Percentiles rank a stretch among this genome's conserved stretches.
These are phyloP conservation scores for Trametes versicolor DNA, from an alignment of 1,284 basidiomycete species.

Conservation along the genomic window DNA sequence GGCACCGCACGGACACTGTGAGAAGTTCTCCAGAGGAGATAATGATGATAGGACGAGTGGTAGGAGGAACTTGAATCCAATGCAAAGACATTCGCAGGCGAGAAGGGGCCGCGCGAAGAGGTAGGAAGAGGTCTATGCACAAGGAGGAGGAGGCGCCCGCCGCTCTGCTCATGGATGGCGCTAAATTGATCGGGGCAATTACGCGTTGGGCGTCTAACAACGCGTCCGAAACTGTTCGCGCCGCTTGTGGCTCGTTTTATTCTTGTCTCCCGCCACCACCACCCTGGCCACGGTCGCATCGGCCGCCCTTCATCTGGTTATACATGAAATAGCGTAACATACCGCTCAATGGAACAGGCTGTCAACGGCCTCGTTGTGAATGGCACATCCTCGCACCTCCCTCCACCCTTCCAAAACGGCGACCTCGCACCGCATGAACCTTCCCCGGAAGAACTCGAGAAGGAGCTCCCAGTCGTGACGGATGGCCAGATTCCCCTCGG, in stretches of 20 bases:
- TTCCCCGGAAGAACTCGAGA: slow-evolving; percentile 69
- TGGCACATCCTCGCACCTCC: slow-evolving; percentile 20
- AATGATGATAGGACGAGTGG: no score
- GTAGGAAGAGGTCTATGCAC: no score
- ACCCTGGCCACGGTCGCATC: slow-evolving; percentile 2
- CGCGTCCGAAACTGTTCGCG: slow-evolving; percentile 7
- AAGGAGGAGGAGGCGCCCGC: no score
- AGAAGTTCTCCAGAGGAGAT: no score
- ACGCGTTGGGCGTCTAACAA: slow-evolving; percentile 1
- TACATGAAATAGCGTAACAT: slow-evolving; percentile 24
- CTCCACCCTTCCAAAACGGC: slow-evolving; percentile 22
- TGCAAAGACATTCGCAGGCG: not conserved
- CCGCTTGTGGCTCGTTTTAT: slow-evolving; percentile 5
- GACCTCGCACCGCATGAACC: slow-evolving; percentile 52
- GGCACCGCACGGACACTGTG: no score
- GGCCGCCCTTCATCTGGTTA: not conserved
- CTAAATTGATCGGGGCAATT: not conserved
- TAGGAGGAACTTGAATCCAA: no score
- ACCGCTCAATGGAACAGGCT: slow-evolving; percentile 31
- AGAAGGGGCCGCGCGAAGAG: no score
- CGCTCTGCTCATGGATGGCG: no score
- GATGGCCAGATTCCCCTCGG: slow-evolving; percentile 81
- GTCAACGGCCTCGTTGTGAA: slow-evolving; percentile 33
- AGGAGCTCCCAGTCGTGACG: slow-evolving; percentile 78
- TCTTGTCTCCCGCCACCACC: slow-evolving; percentile 16